Evolutionary conservation across 2,329 filamentous ascomycete species (phyloP).

Genomic region (Botrytis fabae): DNA sequence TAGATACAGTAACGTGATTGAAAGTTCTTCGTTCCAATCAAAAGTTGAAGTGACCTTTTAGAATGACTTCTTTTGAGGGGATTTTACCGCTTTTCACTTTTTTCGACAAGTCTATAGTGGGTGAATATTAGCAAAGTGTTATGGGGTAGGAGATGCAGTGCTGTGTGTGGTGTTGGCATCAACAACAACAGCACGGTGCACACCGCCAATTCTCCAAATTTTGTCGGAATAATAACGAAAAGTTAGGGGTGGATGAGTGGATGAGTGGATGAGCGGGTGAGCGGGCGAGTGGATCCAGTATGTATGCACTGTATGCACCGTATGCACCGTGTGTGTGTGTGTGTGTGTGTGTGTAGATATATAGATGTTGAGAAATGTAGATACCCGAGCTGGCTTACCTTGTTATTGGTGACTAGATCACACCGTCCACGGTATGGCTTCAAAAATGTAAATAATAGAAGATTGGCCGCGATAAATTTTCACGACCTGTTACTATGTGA

Average conservation of each 20-base stretch:
- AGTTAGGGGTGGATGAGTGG: slow-evolving; percentile 20
- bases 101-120: slow-evolving; percentile 12
- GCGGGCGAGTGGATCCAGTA: slow-evolving; percentile 14
- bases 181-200: slow-evolving; percentile 24
- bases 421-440: slow-evolving; percentile 12
- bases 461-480: slow-evolving; percentile 25
- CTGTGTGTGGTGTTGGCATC: slow-evolving; percentile 23
- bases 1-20: slow-evolving; percentile 9
- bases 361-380: slow-evolving; percentile 32
- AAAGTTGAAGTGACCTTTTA: not conserved
- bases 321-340: not conserved
- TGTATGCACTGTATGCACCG: not conserved
- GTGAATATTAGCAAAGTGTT: slow-evolving; percentile 23
- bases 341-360: slow-evolving; percentile 6
- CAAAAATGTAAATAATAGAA: slow-evolving; percentile 1
- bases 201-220: slow-evolving; percentile 35
- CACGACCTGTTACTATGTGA: slow-evolving; percentile 27
- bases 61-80: slow-evolving; percentile 1
- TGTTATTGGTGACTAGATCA: slow-evolving; percentile 24
- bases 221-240: slow-evolving; percentile 23
- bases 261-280: not conserved
- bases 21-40: not conserved
- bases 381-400: slow-evolving; percentile 33
- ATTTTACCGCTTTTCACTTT: slow-evolving; percentile 12
- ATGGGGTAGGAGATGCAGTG: slow-evolving; percentile 19